These are phyloP conservation scores for Sporothrix mexicana DNA, from an alignment of 2,329 filamentous ascomycete genomes.

Conservation along the genomic window DNA sequence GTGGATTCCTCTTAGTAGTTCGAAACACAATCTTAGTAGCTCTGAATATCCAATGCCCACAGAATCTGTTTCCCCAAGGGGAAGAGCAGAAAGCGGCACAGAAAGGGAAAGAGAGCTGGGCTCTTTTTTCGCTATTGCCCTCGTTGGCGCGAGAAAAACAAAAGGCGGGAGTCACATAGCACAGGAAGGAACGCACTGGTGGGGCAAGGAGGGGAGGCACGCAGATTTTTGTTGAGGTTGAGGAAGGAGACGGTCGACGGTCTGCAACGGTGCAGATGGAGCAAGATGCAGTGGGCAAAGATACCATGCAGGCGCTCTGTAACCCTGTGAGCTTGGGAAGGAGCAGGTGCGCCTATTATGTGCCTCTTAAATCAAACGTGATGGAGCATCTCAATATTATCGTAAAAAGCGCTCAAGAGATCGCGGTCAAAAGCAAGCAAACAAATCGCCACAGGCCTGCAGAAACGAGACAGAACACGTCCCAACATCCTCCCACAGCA, in stretches of 20 bases:
- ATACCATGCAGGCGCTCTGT: constrained; percentile 12
- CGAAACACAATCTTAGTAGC: constrained; percentile 21
- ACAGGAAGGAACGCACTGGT: constrained; percentile 6
- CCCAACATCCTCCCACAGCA: not conserved
- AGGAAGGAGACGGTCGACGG: not conserved
- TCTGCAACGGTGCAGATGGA: not conserved
- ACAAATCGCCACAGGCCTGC: too few species aligned
- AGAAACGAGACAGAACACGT: not conserved
- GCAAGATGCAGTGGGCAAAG: not conserved
- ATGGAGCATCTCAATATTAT: not conserved
- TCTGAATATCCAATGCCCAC: not conserved
- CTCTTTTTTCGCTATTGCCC: constrained; percentile 15
- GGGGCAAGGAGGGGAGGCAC: constrained; percentile 16
- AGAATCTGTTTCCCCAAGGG: not conserved
- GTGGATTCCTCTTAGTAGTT: constrained; percentile 11
- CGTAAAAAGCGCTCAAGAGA: not conserved
- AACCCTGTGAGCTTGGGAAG: not conserved
- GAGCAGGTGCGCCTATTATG: constrained; percentile 8
- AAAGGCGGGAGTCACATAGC: constrained; percentile 14
- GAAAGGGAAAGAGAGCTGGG: not conserved
- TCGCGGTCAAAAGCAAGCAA: too few species aligned
- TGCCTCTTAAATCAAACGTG: not conserved
- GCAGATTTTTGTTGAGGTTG: constrained; percentile 23
- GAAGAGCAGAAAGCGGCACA: not conserved
- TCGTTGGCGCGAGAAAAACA: constrained; percentile 8